Percentiles rank a stretch among this genome's conserved stretches.
Conservation (phyloP, 129 eudicot species). For the Flaveria ramosissima region DNA sequence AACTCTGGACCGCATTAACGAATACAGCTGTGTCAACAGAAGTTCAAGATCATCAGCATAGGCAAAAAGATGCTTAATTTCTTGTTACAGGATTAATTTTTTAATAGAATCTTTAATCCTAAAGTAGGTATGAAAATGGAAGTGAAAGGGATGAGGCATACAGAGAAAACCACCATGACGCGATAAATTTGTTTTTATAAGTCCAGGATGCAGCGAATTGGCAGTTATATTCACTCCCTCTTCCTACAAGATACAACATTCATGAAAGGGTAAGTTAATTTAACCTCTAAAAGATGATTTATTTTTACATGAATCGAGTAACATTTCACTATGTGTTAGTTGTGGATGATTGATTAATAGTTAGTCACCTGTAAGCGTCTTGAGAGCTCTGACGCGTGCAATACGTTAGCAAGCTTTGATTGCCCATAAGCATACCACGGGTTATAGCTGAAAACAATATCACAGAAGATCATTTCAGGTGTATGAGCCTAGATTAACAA, state of each 20-base stretch:
- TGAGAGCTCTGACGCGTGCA: constrained; percentile 82
- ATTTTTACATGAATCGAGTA: not conserved
- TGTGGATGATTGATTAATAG: not conserved
- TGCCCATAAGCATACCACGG: constrained; percentile 71
- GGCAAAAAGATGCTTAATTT: not conserved
- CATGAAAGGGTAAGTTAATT: not conserved
- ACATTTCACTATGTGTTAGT: not conserved
- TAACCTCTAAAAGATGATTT: not conserved
- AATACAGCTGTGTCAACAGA: constrained; percentile 31
- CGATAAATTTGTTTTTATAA: constrained; percentile 50
- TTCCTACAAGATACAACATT: constrained; percentile 36
- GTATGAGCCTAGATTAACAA: not conserved
- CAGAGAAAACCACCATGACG: constrained; percentile 46
- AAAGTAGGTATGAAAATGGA: not conserved
- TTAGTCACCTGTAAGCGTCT: constrained; percentile 49
- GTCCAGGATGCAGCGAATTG: constrained; percentile 69
- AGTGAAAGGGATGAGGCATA: constrained; percentile 24
- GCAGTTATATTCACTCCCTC: constrained; percentile 69
- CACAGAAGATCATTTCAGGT: constrained; percentile 11
- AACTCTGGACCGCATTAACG: constrained; percentile 34
- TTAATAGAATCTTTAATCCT: not conserved
- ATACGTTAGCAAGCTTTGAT: constrained; percentile 79
- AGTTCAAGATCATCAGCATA: constrained; percentile 19
- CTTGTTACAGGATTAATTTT: not conserved
- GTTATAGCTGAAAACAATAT: constrained; percentile 54